Evolutionary conservation across 2,329 filamentous ascomycete genomes (phyloP), one percentile per base, ranked within the genome.

Genomic region (Magnaporthiopsis poae): DNA sequence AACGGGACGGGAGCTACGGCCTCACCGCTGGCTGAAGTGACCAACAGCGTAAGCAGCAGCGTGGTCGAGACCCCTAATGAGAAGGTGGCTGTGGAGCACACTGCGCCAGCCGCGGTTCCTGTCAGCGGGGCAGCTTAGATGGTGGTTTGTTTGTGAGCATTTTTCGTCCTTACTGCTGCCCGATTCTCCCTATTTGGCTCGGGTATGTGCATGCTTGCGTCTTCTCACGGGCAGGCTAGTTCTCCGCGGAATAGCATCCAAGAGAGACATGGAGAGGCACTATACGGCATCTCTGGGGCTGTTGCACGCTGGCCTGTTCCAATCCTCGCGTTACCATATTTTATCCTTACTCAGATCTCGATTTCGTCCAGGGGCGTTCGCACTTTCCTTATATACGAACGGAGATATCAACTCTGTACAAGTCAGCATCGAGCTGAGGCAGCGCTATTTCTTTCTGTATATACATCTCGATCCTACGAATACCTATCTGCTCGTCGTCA

Each of bases 1-100:
- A 61, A 36, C 21, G 59, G 56, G 29, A 15, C 33, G 7, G 25
- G 27, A 8, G 13, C 27, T 8, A 27, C 60, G 60, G 21, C 60
- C 2, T 33, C 52, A 11, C 25, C 15, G 27, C 63, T n/a, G 9
- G 36, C 25, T 8, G 29, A 65, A 12, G 63, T 35, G 56, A 35
- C 11, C 33, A 65, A 61, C 71, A 15, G 66, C 67, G 3, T 39
- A 69, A 29, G 62, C 36, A 29, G 61, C 25, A 35, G 61, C 18
- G 67, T 65, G 65, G 66, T 61, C 27, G 68, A 70, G 60, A 66
- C 62, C 63, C 35, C 61, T 35, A 56, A 31, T 13, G 67, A 69
- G 66, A 69, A 68, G 61, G 67, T 65, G 29, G 67, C 68, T 25
- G 69, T 68, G 29, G 67, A 68, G 46, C 69, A 64, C 13, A 56